These are phyloP conservation scores for Trypethelium eluteriae DNA, from an alignment of 495 filamentous ascomycete species.

Conservation along the genomic window DNA sequence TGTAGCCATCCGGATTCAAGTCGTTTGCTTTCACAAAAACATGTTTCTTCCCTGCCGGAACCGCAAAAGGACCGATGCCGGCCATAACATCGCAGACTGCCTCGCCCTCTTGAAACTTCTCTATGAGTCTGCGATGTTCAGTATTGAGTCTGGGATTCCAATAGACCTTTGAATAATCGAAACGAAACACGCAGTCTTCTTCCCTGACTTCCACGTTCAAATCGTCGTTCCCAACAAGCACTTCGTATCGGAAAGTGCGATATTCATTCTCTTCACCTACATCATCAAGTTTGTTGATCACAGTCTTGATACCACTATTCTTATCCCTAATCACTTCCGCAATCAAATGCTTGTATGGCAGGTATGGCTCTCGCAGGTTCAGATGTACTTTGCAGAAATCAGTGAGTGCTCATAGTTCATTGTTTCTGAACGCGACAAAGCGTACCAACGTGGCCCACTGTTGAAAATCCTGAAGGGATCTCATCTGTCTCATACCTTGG, in stretches of 20 bases:
- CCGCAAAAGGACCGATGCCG: slow-evolving; percentile 88
- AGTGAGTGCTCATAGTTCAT: slow-evolving; percentile 15
- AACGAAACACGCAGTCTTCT: slow-evolving; percentile 55
- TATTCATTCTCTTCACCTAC: slow-evolving; percentile 79
- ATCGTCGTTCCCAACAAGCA: slow-evolving; percentile 73
- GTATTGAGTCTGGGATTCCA: slow-evolving; percentile 89
- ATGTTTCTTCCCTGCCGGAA: slow-evolving; percentile 80
- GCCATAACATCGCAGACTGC: slow-evolving; percentile 97
- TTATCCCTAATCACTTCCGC: slow-evolving; percentile 83
- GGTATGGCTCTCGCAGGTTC: slow-evolving; percentile 73
- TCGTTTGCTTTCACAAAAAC: slow-evolving; percentile 98
- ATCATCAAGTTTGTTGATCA: slow-evolving; percentile 91
- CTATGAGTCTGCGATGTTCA: slow-evolving; percentile 76
- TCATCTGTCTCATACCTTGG: slow-evolving; percentile 63
- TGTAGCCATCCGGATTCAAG: slow-evolving; percentile 82
- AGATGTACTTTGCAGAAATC: slow-evolving; percentile 54
- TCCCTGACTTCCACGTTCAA: slow-evolving; percentile 69
- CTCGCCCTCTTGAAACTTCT: slow-evolving; percentile 71
- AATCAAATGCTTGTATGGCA: slow-evolving; percentile 76
- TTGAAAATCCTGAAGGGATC: slow-evolving; percentile 76
- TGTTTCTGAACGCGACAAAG: neutral
- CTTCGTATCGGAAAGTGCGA: slow-evolving; percentile 87
- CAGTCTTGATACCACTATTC: slow-evolving; percentile 67
- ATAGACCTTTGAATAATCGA: slow-evolving; percentile 84
- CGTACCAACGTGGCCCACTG: slow-evolving; percentile 79